These are phyloP conservation scores for Purshia tridentata DNA, from an alignment of 306 rosid genomes.

Conservation along the genomic window DNA sequence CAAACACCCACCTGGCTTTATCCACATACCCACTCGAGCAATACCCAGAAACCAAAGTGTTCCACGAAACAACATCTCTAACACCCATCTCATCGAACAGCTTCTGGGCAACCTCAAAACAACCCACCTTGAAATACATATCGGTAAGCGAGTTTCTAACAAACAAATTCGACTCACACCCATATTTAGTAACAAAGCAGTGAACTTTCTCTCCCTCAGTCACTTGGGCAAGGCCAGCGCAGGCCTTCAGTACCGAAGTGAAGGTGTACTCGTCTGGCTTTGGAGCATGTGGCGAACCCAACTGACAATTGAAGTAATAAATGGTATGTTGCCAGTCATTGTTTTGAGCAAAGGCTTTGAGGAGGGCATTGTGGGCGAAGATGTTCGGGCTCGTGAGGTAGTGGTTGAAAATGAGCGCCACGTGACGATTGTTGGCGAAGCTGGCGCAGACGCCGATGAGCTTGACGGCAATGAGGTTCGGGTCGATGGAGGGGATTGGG, in stretches of 20 bases:
- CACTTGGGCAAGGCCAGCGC: slow-evolving; percentile 37
- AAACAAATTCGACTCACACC: slow-evolving; percentile 39
- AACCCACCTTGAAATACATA: slow-evolving; percentile 36
- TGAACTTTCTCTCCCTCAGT: slow-evolving; percentile 40
- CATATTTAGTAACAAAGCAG: slow-evolving; percentile 36
- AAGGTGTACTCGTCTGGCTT: slow-evolving; percentile 43
- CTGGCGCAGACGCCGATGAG: slow-evolving; percentile 37
- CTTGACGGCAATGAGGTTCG: slow-evolving; percentile 41
- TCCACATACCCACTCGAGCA: slow-evolving; percentile 30
- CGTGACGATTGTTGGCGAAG: slow-evolving; percentile 29
- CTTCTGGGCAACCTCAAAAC: slow-evolving; percentile 26
- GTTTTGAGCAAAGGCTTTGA: slow-evolving; percentile 46
- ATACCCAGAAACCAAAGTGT: slow-evolving; percentile 43
- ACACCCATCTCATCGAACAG: slow-evolving; percentile 36
- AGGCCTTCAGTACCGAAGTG: slow-evolving; percentile 50
- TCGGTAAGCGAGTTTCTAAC: slow-evolving; percentile 39
- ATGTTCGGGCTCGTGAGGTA: slow-evolving; percentile 33
- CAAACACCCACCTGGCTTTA: slow-evolving; percentile 30
- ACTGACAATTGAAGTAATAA: slow-evolving; percentile 25
- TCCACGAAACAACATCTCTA: slow-evolving; percentile 41
- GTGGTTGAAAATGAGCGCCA: slow-evolving; percentile 31
- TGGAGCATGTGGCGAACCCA: slow-evolving; percentile 29
- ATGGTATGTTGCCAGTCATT: slow-evolving; percentile 38
- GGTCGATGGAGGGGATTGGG: slow-evolving; percentile 39
- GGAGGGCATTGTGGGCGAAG: slow-evolving; percentile 38